Evolutionary conservation across 225 moss, liverwort and hornwort genomes (phyloP).

Genomic region (Marchantia paleacea): DNA sequence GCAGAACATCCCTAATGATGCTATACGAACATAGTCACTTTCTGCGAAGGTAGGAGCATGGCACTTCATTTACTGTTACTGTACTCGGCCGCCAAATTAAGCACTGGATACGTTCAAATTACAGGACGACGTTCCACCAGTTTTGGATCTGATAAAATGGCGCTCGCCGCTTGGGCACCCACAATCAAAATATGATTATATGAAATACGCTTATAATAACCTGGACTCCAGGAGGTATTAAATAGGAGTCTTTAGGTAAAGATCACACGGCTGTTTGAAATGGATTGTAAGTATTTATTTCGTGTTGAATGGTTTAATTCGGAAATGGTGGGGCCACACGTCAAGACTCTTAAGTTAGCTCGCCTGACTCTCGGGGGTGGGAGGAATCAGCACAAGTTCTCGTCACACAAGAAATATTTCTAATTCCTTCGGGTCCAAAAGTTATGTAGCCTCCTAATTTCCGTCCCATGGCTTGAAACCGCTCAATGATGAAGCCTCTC

Average conservation of each 20-base stretch:
- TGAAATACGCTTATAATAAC: neutral
- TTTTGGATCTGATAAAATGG: slow-evolving; percentile 1
- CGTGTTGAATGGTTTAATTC: neutral
- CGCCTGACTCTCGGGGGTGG: neutral
- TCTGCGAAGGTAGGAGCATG: neutral
- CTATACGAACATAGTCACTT: neutral
- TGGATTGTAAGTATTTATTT: neutral
- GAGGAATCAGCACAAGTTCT: too few relatives aligned
- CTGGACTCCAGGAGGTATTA: neutral
- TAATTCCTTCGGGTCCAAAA: too few relatives aligned
- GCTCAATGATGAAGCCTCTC: neutral
- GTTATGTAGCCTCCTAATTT: neutral
- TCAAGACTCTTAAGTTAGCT: neutral
- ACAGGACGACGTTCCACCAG: neutral
- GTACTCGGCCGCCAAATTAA: neutral
- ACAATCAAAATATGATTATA: neutral
- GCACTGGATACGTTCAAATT: neutral
- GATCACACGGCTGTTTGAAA: neutral
- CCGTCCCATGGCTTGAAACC: neutral
- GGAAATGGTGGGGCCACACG: neutral
- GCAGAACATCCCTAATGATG: slow-evolving; percentile 1
- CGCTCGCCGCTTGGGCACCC: neutral
- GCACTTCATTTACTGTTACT: neutral
- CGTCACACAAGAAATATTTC: too few relatives aligned
- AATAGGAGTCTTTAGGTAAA: neutral